Percentiles rank a stretch among this genome's conserved stretches.
Conservation (phyloP, 2,329 filamentous ascomycete genomes). For the Penicillium palitans region DNA sequence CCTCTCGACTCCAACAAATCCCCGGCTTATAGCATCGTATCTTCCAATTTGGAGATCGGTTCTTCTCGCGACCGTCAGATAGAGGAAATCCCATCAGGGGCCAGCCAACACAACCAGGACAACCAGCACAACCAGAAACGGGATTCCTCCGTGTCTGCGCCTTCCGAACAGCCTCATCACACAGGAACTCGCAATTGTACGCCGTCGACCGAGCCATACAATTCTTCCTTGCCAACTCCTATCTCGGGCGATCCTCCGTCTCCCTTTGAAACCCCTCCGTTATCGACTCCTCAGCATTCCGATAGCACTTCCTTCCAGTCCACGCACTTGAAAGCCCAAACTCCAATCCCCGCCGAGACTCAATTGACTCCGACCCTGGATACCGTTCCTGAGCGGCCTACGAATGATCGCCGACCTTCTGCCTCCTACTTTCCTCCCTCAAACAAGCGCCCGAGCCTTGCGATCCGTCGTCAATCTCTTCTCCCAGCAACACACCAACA, state of each 20-base stretch:
- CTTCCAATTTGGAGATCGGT: conserved; percentile 20
- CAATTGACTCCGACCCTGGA: conserved; percentile 30
- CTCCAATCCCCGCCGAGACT: conserved; percentile 20
- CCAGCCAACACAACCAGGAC: not conserved
- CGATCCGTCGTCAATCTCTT: conserved; percentile 42
- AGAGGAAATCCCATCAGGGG: conserved; percentile 10
- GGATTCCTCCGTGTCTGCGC: conserved; percentile 10
- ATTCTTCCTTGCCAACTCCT: conserved; percentile 29
- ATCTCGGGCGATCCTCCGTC: conserved; percentile 23
- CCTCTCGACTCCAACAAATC: conserved; percentile 26
- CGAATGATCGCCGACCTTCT: conserved; percentile 15
- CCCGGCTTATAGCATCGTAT: conserved; percentile 27
- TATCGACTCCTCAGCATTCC: conserved; percentile 24
- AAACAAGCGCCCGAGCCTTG: conserved; percentile 37
- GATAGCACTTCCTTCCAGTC: conserved; percentile 25
- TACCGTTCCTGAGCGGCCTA: conserved; percentile 30
- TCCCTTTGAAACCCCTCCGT: conserved; percentile 21
- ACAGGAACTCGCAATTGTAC: conserved; percentile 9
- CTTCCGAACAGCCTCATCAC: conserved; percentile 15
- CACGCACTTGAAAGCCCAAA: conserved; percentile 19
- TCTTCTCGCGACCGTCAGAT: conserved; percentile 12
- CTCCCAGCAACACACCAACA: conserved; percentile 43
- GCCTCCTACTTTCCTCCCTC: conserved; percentile 18
- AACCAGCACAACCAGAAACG: not conserved
- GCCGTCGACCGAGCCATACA: conserved; percentile 20